These are phyloP conservation scores for Trichosanthes cucumerina DNA, from an alignment of 306 rosid species.

Conservation along the genomic window DNA sequence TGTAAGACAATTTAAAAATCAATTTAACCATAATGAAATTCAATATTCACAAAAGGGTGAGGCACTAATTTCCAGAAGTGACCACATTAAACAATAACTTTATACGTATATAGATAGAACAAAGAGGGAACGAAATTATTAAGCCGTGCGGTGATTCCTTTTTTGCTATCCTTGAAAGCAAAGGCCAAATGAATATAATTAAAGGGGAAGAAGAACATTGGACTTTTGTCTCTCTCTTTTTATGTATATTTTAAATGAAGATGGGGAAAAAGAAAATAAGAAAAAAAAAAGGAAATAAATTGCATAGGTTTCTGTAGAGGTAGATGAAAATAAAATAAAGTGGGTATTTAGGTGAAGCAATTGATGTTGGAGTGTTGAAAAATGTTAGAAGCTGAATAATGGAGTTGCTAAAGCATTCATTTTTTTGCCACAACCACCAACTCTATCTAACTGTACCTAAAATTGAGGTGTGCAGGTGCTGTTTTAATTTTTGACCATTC, in stretches of 20 bases:
- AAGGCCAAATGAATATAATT: neutral
- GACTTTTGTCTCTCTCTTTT: neutral
- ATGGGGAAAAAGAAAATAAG: neutral
- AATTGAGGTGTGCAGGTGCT: neutral
- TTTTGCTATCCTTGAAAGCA: neutral
- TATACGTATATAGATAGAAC: neutral
- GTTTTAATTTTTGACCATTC: neutral
- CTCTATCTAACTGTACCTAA: neutral
- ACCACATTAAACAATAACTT: neutral
- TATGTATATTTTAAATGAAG: neutral
- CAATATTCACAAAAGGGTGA: neutral
- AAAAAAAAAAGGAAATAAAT: neutral
- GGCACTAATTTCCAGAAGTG: neutral
- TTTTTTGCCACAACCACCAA: neutral
- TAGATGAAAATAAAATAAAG: neutral
- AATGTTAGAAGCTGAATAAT: neutral
- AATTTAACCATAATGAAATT: neutral
- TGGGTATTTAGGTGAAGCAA: neutral
- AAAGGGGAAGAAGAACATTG: neutral
- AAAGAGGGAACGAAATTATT: neutral
- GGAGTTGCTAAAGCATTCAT: neutral
- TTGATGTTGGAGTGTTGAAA: conserved; percentile 1
- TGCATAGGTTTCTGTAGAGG: neutral
- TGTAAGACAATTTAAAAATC: neutral
- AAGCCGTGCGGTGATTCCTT: neutral